Evolutionary conservation across 2,329 filamentous ascomycete species (phyloP).

Genomic region (Fusarium subglutinans): DNA sequence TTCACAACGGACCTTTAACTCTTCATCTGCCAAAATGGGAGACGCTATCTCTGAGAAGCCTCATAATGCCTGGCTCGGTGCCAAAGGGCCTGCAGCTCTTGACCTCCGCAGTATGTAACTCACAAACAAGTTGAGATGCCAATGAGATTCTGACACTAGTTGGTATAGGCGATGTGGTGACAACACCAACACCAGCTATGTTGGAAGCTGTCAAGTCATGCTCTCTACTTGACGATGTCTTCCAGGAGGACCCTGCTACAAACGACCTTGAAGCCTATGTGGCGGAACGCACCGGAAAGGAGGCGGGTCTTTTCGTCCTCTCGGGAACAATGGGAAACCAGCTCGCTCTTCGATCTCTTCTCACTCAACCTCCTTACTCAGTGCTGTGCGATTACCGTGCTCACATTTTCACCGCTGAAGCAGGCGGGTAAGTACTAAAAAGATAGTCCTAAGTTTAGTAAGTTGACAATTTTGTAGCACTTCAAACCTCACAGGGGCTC

Average conservation of each 20-base stretch:
- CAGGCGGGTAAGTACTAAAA: conserved; percentile 60
- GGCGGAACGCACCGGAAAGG: conserved; percentile 77
- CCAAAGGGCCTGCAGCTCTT: conserved; percentile 50
- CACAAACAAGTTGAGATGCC: too few relatives aligned
- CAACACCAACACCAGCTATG: conserved; percentile 83
- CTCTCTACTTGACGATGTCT: conserved; percentile 85
- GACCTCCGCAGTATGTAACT: conserved; percentile 52
- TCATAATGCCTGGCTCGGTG: conserved; percentile 50
- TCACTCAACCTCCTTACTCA: conserved; percentile 81
- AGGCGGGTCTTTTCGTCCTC: conserved; percentile 81
- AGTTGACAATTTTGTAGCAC: conserved; percentile 58
- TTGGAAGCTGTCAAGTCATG: conserved; percentile 78
- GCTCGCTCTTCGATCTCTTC: conserved; percentile 79
- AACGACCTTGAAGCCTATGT: conserved; percentile 78
- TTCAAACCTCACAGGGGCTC: conserved; percentile 75
- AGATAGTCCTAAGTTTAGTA: background rate
- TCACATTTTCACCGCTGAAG: conserved; percentile 78
- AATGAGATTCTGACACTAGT: conserved; percentile 30
- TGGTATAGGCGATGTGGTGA: conserved; percentile 61
- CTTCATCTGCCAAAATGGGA: conserved; percentile 27
- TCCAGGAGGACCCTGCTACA: conserved; percentile 81
- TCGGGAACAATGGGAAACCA: conserved; percentile 97
- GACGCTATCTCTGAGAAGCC: conserved; percentile 17
- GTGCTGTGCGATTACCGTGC: conserved; percentile 82
- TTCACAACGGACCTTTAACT: conserved; percentile 16